A percentile compares a stretch with the other conserved stretches of the same genome.
Evolutionary conservation across 2,329 filamentous ascomycete genomes (phyloP).

Genomic region (Helminthosporium solani): DNA sequence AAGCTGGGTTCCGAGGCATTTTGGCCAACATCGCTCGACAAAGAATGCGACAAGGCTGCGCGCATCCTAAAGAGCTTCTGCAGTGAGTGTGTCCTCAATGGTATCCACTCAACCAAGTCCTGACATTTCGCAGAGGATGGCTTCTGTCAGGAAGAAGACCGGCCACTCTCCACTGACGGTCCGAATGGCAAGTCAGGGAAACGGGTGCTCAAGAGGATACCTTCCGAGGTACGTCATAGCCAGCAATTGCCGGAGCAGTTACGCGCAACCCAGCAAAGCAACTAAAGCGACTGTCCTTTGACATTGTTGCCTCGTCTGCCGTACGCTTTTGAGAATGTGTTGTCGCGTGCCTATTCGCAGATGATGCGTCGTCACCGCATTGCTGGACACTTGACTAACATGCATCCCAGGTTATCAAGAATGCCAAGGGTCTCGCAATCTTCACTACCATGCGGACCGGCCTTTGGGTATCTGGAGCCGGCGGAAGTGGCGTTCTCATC

Average conservation of each 20-base stretch:
- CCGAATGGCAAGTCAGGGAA: constrained; percentile 65
- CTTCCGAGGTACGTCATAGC: constrained; percentile 51
- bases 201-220: constrained; percentile 77
- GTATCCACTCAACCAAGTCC: constrained; percentile 4
- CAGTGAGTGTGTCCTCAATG: constrained; percentile 57
- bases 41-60: constrained; percentile 88
- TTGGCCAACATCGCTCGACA: constrained; percentile 85
- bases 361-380: too few species aligned
- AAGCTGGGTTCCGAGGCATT: constrained; percentile 69
- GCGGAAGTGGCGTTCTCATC: constrained; percentile 83
- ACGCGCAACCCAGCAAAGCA: too few species aligned
- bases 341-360: too few species aligned
- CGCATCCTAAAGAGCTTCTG: constrained; percentile 89
- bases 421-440: constrained; percentile 86
- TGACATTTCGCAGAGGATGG: constrained; percentile 58
- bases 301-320: too few species aligned
- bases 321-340: too few species aligned
- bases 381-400: neutral
- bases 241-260: neutral
- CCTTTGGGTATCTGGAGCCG: constrained; percentile 86
- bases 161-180: constrained; percentile 44
- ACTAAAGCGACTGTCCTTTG: too few species aligned
- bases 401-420: constrained; percentile 68
- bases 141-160: constrained; percentile 62
- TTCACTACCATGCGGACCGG: constrained; percentile 96